Evolutionary conservation across 257 asterid species (phyloP), one percentile per base, ranked within the genome.

Genomic region (Capsicum rhomboideum): DNA sequence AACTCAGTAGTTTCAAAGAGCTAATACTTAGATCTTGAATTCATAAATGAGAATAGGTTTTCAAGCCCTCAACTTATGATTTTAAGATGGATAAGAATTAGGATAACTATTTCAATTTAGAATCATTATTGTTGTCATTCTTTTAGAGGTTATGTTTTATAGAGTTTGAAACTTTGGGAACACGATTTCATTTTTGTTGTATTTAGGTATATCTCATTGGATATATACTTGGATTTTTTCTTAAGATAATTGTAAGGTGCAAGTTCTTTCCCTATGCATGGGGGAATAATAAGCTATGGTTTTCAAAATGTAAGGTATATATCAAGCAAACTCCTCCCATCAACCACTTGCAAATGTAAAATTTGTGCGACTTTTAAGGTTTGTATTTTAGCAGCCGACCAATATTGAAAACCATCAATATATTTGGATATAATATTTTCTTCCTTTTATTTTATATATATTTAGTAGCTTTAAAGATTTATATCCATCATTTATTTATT

Each of bases 381-480:
- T 59, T 59, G 75, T 59, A 59, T 21, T 10, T 75, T 80, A 37
- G 83, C 20, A 80, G 83, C 75, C 83, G 83, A 10, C 75, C 75
- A 80, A 8, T 56, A 34, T 34, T 34, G 20, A 59, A 28, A 80
- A 37, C 46, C 53, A 46, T 64, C 26, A 80, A 13, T 14, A 3
- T 29, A 6, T 46, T 74, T 74, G 80, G 59, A 74, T 74, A 59
- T 74, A 74, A 49, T 23, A 28, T 1, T 28, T 74, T 74, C 23
- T 6, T 74, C 23, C 23, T 49, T 49, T 49, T 9, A 23, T 14
- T 13, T 75, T 34, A 72, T 26, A 16, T 26, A 34, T 67, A 31
- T 67, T 75, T 75, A 75, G 81, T 21, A 75, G 81, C 23, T 75
- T 49, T 49, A 49, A 6, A 75, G 17, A 75, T 49, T 8, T 14